These are phyloP conservation scores for Trichoderma sp. DNA, from an alignment of 2,329 filamentous ascomycete species.

Conservation along the genomic window DNA sequence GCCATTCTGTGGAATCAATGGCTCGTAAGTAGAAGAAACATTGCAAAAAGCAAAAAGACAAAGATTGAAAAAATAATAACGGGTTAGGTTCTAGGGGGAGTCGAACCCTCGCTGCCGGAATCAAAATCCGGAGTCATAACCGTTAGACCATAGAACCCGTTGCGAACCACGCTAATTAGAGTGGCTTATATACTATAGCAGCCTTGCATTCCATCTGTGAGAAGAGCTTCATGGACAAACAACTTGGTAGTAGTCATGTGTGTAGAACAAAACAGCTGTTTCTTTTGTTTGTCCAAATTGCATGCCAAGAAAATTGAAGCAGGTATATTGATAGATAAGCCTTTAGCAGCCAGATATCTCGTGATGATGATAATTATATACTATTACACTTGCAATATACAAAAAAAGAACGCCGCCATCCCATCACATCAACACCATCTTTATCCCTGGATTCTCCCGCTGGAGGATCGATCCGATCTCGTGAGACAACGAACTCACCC, in stretches of 20 bases:
- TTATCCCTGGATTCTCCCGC: conserved; percentile 35
- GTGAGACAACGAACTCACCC: conserved; percentile 27
- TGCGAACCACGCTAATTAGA: not conserved
- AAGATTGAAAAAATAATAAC: not conserved
- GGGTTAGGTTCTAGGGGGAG: conserved; percentile 20
- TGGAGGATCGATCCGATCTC: conserved; percentile 31
- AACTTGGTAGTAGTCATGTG: too few relatives aligned
- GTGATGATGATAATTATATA: not conserved
- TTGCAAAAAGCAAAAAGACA: not conserved
- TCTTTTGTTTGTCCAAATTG: not conserved
- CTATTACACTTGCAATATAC: not conserved
- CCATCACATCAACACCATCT: conserved; percentile 27
- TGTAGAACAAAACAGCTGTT: not conserved
- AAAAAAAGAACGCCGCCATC: not conserved
- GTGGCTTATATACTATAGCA: not conserved
- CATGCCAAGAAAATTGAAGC: not conserved
- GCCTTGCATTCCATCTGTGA: not conserved
- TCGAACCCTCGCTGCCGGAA: conserved; percentile 22
- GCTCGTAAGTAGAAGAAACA: not conserved
- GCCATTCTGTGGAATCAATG: not conserved
- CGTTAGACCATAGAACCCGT: conserved; percentile 21
- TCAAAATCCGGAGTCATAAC: conserved; percentile 22
- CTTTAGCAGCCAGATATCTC: not conserved
- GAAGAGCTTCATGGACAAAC: not conserved
- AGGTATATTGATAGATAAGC: not conserved